Conservation (phyloP, 495 filamentous ascomycete species). For the Lepidopterella palustris region DNA sequence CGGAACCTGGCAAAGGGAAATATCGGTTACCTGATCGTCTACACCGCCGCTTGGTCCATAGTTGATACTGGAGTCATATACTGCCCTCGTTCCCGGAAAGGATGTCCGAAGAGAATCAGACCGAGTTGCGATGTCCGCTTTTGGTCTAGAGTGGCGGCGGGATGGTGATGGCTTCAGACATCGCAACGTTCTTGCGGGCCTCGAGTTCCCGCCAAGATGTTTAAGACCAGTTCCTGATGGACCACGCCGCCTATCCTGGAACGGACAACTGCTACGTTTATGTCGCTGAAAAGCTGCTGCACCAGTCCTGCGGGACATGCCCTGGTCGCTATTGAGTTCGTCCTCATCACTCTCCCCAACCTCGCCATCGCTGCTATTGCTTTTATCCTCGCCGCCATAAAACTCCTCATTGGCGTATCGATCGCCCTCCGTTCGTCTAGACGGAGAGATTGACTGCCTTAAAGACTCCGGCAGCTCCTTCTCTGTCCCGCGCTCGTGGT, state of each 20-base stretch:
- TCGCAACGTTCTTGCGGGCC: background rate
- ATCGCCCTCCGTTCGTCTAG: background rate
- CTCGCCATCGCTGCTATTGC: background rate
- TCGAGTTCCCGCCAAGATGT: constrained; percentile 1
- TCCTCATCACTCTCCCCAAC: constrained; percentile 7
- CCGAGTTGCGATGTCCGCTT: background rate
- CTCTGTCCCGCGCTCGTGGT: background rate
- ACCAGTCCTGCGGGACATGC: constrained; percentile 1
- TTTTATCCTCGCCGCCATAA: background rate
- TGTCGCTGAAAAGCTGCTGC: background rate
- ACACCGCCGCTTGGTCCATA: too few species aligned
- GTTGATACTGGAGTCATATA: too few species aligned
- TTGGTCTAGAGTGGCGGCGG: background rate
- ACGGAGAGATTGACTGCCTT: constrained; percentile 1
- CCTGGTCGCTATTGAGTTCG: background rate
- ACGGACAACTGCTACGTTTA: background rate
- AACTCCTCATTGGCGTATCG: background rate
- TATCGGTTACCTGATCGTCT: too few species aligned
- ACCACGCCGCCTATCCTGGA: background rate
- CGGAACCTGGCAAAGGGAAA: background rate
- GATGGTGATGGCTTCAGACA: constrained; percentile 1
- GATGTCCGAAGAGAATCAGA: background rate
- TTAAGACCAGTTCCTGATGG: constrained; percentile 3
- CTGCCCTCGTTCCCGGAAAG: too few species aligned
- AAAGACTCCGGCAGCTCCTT: background rate